Evolutionary conservation across 495 filamentous ascomycete species (phyloP), one percentile per base, ranked within the genome.

Genomic region (Xylaria nigripes): DNA sequence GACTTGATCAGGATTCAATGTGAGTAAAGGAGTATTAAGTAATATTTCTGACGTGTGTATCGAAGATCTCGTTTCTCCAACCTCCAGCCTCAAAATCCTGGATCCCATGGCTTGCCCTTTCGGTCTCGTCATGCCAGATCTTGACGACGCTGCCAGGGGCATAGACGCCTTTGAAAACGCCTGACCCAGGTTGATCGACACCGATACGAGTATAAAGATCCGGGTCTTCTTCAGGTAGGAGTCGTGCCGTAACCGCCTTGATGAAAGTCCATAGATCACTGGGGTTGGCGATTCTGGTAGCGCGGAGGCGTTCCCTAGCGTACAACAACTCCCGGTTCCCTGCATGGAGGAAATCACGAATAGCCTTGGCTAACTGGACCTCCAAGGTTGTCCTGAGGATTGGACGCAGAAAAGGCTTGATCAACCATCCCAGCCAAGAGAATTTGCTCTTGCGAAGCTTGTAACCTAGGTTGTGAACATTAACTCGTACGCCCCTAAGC

Each of bases 31-130:
- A 19, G 2, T 27, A 8, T n/a, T 45, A 66, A 2, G 51, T 41
- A 36, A 57, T 19, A 23, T 52, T 48, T 41, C 45, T 48, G 24
- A 70, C 66, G 18, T 72, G 74, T 6, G 90, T 79, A 68, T 93
- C 82, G 68, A 97, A 96, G 16, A 95, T 83, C 36, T 79, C 83
- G 69, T 96, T 96, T 40, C 86, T 73, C 92, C 91, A 96, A 0
- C 87, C 87, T 46, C 83, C 84, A 24, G 83, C 79, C 40, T 85
- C 80, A 38, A 73, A 70, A 56, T 75, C 67, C n/a, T 72, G 65
- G 30, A 87, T 76, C 34, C 77, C 70, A 65, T 86, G 82, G 1
- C 65, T 69, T 2, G 88, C 90, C 54, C 76, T 71, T 27, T 69
- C 69, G 0, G 83, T 88, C 65, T 94, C 85, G 38, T 90, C 87